Base-by-base conservation (phyloP, 2,329 filamentous ascomycete genomes). In the Exophiala alcalophila region DNA sequence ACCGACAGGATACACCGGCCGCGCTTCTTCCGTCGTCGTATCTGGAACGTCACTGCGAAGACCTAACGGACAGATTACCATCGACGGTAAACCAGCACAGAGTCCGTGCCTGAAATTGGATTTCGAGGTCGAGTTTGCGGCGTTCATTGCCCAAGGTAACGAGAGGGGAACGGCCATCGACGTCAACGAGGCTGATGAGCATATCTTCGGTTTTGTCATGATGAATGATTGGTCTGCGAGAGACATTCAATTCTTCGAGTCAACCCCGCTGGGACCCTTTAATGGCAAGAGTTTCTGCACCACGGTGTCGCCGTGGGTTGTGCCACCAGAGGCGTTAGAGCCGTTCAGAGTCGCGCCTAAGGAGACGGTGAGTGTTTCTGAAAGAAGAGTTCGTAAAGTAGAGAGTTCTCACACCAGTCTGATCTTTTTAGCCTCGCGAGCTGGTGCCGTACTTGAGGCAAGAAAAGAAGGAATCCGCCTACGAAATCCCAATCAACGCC, bases 111-210 rank as follows among this genome's bases (percentile, higher is more conserved):
- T 76, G 52, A 78, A 77, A 57, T 68, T 92, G 1, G 86, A 92
- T 57, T 80, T 89, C 23, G 86, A 92, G 63, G 72, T 92, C 1
- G 86, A 92, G 63, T 66, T 92, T n/a, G 86, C 83, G 1, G 84
- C 80, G 29, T 85, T 90, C 55, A 72, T 91, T 5, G 78, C 77
- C 60, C 75, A 66, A 35, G 68, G 73, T 1, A 88, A 84, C 56
- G 62, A 71, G 1, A 68, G 86, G 55, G 84, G 85, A 4, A 65
- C 75, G 37, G 73, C 79, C 0, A 72, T 91, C 15, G 63, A 70
- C 1, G 74, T 90, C 15, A 65, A 68, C 2, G 65, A 81, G 29
- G 86, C 86, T 0, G 78, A 83, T 35, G 75, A 86, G 14, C 73
- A 81, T 56, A 73, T 92, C 19, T 91, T 91, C 58, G 86, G 86